phyloP scores from a whole-genome alignment of 164 flowering plant species.

The Stephania yunnanensis region DNA sequence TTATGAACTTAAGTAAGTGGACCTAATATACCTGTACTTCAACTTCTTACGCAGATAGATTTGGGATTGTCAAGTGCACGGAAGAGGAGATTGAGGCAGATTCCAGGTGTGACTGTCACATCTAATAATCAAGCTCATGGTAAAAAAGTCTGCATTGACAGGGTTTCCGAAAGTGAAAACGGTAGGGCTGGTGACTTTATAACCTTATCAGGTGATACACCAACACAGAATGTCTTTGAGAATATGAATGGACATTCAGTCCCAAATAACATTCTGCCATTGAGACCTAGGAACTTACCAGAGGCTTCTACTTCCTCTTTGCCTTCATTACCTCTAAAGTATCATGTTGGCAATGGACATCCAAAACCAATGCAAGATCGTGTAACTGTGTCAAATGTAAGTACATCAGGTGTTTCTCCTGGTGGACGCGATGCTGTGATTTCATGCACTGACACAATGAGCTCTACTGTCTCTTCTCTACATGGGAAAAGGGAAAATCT shows the following conservation, averaged over 20 bases:
- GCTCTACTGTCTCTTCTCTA: slow-evolving; percentile 29
- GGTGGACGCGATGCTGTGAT: slow-evolving; percentile 55
- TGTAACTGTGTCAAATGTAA: slow-evolving; percentile 33
- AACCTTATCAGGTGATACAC: slow-evolving; percentile 28
- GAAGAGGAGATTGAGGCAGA: slow-evolving; percentile 63
- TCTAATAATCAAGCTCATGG: slow-evolving; percentile 56
- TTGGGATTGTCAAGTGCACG: slow-evolving; percentile 42
- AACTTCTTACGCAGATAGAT: slow-evolving; percentile 55
- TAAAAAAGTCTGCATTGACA: slow-evolving; percentile 70
- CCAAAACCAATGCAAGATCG: slow-evolving; percentile 50
- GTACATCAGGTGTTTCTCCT: slow-evolving; percentile 37
- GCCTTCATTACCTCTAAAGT: slow-evolving; percentile 40
- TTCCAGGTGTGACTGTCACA: slow-evolving; percentile 56
- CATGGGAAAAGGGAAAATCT: slow-evolving; percentile 64
- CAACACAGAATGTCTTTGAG: slow-evolving; percentile 39
- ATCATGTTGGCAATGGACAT: slow-evolving; percentile 38
- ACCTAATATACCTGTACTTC: slow-evolving; percentile 1
- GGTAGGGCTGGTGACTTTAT: slow-evolving; percentile 44
- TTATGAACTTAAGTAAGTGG: slow-evolving; percentile 1
- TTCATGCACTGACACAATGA: slow-evolving; percentile 51
- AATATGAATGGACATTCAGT: slow-evolving; percentile 36
- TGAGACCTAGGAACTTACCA: slow-evolving; percentile 36
- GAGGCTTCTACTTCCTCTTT: slow-evolving; percentile 41
- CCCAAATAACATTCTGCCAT: slow-evolving; percentile 26
- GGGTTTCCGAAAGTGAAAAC: slow-evolving; percentile 50